A percentile compares a stretch with the other conserved stretches of the same genome.
These are phyloP conservation scores for Kwoniella botswanensis DNA, from an alignment of 768 basidiomycete genomes.

Conservation along the genomic window DNA sequence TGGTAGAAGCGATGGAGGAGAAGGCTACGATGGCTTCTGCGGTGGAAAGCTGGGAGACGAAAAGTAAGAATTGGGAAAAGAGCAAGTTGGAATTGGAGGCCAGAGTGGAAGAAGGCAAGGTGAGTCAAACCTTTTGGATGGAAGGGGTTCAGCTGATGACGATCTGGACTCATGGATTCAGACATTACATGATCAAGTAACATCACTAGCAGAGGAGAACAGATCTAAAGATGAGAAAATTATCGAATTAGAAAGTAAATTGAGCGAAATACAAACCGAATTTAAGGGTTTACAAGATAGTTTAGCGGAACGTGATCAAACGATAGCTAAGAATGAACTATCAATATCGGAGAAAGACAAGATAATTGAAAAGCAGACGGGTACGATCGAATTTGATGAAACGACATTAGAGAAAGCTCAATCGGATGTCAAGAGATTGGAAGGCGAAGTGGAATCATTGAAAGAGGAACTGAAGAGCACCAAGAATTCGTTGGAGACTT, in stretches of 20 bases:
- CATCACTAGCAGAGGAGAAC: slow-evolving; percentile 31
- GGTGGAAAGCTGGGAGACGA: slow-evolving; percentile 42
- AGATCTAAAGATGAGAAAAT: slow-evolving; percentile 15
- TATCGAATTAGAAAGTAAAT: neutral
- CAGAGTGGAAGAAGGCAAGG: slow-evolving; percentile 30
- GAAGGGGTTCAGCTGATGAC: neutral
- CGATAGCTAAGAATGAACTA: slow-evolving; percentile 11
- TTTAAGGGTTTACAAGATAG: slow-evolving; percentile 7
- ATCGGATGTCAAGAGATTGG: neutral
- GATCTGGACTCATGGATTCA: neutral
- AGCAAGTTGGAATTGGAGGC: slow-evolving; percentile 26
- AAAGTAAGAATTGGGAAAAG: slow-evolving; percentile 34
- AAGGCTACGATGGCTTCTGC: slow-evolving; percentile 43
- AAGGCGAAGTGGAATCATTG: slow-evolving; percentile 14
- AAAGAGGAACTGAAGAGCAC: neutral
- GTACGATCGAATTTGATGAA: neutral
- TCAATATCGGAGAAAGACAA: slow-evolving; percentile 3
- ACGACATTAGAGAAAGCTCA: neutral
- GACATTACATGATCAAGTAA: slow-evolving; percentile 25
- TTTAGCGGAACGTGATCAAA: slow-evolving; percentile 6
- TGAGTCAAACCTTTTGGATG: slow-evolving; percentile 2
- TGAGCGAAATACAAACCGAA: neutral
- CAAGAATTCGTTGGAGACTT: neutral
- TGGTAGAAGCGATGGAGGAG: slow-evolving; percentile 53
- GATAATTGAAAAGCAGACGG: neutral